Evolutionary conservation across 345 rosid genomes (phyloP).

Genomic region (Eucalyptus marginata): DNA sequence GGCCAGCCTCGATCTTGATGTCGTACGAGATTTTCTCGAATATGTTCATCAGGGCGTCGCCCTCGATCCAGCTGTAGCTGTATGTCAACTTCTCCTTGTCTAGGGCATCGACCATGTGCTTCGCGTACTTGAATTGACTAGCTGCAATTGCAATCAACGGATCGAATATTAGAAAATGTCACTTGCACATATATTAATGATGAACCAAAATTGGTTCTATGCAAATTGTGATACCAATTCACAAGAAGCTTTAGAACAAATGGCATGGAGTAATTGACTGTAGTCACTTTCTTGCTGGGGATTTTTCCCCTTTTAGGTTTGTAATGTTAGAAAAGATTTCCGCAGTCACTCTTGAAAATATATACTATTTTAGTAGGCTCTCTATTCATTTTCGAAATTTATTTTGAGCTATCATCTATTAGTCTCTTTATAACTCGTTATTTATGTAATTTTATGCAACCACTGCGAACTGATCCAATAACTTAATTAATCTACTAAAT

Average conservation of each 20-base stretch:
- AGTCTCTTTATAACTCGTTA: neutral
- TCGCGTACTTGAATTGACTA: neutral
- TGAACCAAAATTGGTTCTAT: neutral
- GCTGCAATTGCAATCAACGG: neutral
- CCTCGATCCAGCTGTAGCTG: neutral
- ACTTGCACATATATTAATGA: neutral
- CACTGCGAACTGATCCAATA: neutral
- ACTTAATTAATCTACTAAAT: neutral
- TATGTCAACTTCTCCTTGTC: neutral
- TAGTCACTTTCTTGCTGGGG: neutral
- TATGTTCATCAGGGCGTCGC: neutral
- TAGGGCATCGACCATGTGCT: neutral
- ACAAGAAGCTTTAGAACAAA: neutral
- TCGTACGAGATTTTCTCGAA: slow-evolving; percentile 1
- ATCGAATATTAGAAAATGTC: neutral
- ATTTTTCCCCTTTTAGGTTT: neutral
- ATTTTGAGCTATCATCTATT: neutral
- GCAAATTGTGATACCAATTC: neutral
- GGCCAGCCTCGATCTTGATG: neutral
- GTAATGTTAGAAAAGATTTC: neutral
- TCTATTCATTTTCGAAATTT: neutral
- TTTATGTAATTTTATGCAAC: neutral
- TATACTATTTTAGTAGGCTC: neutral
- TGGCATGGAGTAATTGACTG: neutral
- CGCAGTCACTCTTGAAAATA: neutral